A percentile compares a stretch with the other conserved stretches of the same genome.
Evolutionary conservation across 1,284 basidiomycete genomes (phyloP).

Genomic region (Mycena citricolor): DNA sequence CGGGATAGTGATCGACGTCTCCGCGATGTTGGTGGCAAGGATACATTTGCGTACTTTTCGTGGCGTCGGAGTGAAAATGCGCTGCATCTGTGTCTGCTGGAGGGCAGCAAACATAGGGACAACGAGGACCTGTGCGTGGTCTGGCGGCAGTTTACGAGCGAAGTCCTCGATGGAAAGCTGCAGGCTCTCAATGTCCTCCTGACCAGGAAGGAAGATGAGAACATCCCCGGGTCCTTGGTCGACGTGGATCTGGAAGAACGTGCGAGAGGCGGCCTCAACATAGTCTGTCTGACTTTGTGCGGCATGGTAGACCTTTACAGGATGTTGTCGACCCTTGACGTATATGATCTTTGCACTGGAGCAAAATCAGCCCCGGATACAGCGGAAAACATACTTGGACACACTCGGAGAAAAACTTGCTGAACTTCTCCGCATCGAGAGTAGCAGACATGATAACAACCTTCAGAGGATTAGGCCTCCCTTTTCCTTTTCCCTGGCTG

Average conservation of each 20-base stretch:
- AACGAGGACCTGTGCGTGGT: slow-evolving; percentile 83
- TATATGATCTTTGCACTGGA: slow-evolving; percentile 84
- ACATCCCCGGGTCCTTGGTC: slow-evolving; percentile 95
- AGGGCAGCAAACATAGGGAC: slow-evolving; percentile 94
- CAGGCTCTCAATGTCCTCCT: slow-evolving; percentile 97
- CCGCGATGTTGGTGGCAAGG: slow-evolving; percentile 96
- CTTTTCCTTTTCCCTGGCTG: slow-evolving; percentile 13
- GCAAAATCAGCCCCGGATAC: too few relatives aligned
- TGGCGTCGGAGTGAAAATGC: slow-evolving; percentile 91
- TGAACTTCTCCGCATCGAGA: slow-evolving; percentile 95
- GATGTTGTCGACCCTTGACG: slow-evolving; percentile 95
- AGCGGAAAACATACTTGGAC: too few relatives aligned
- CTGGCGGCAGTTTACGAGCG: slow-evolving; percentile 77
- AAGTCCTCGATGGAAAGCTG: slow-evolving; percentile 49
- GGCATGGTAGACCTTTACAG: slow-evolving; percentile 95
- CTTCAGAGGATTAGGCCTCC: slow-evolving; percentile 58
- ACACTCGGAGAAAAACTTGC: slow-evolving; percentile 88
- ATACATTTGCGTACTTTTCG: slow-evolving; percentile 93
- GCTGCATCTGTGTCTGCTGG: slow-evolving; percentile 90
- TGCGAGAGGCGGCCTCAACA: slow-evolving; percentile 95
- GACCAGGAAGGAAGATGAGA: slow-evolving; percentile 93
- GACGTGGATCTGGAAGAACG: slow-evolving; percentile 96
- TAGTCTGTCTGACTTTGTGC: slow-evolving; percentile 97
- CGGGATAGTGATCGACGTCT: slow-evolving; percentile 97
- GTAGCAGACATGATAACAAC: slow-evolving; percentile 99